Evolutionary conservation across 176 grass and related monocot species (phyloP).

Genomic region (Lolium rigidum): DNA sequence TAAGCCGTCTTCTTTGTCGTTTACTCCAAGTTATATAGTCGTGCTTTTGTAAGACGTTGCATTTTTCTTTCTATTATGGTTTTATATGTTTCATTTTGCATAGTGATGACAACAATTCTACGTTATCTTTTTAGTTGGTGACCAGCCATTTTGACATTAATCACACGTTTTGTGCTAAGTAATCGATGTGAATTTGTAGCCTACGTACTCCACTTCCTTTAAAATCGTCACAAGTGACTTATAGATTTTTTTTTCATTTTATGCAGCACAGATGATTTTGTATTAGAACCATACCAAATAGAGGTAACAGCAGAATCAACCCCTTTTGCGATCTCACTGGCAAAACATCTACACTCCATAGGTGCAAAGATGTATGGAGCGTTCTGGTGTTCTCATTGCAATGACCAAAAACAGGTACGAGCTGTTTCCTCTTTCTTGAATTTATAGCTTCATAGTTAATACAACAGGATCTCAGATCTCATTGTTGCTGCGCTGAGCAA

Average conservation of each 20-base stretch:
- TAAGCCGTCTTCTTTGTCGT: background rate
- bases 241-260: conserved; percentile 13
- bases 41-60: background rate
- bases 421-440: conserved; percentile 15
- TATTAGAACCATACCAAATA: conserved; percentile 82
- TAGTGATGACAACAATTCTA: background rate
- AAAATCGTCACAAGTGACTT: conserved; percentile 15
- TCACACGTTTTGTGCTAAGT: background rate
- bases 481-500: background rate
- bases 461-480: background rate
- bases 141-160: background rate
- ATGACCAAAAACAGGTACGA: conserved; percentile 91
- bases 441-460: background rate
- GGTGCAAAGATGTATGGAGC: conserved; percentile 99
- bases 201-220: background rate
- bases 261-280: conserved; percentile 74
- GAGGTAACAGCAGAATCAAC: conserved; percentile 79
- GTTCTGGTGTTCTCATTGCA: conserved; percentile 99
- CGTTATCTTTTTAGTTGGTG: background rate
- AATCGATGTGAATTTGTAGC: background rate
- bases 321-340: conserved; percentile 79
- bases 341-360: conserved; percentile 78
- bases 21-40: background rate
- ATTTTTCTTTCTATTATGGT: background rate
- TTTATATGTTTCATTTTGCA: conserved; percentile 4